Evolutionary conservation across 1,284 basidiomycete species (phyloP), one percentile per base, ranked within the genome.

Genomic region (Ustilago bromivora): DNA sequence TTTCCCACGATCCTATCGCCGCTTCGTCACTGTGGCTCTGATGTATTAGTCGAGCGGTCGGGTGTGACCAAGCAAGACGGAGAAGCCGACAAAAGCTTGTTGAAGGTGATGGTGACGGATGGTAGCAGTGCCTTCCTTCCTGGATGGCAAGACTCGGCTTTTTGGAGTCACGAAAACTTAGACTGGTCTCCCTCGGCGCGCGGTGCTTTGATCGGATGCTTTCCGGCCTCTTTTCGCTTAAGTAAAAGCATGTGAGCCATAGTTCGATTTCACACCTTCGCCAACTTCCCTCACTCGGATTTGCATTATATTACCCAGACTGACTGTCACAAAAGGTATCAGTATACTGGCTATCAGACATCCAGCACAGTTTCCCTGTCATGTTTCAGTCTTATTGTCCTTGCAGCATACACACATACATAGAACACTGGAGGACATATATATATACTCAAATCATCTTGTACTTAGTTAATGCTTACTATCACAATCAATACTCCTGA

Each of bases 121-220:
- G 15, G 28, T 12, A 51, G 49, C 3, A 31, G 23, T 32, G 4
- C 17, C 7, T 28, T 28, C 3, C 23, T 3, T 28, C 23, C 23
- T 7, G 2, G 19, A 49, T 31, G 28, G n/a, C 6, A 51, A 9
- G 4, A 13, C 19, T 10, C 7, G 23, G 19, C 3, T 1, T 2
- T 32, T 51, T 51, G 49, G 49, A 51, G 49, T 51, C 49, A 51
- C 49, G n/a, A 32, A 51, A 31, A 49, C 23, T 49, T 28, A 28
- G 0, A 28, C 46, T 23, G 4, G 28, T 28, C 49, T 51, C 46
- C n/a, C 4, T 28, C 7, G n/a, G 49, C 49, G 36, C 23, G 43
- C 70, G 70, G 70, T 43, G 61, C 66, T 65, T 74, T 74, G 58
- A 61, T 65, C 71, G 71, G 71, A 61, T 32, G 28, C 56, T 55